Evolutionary conservation across 345 rosid genomes (phyloP).

Genomic region (Melaleuca quinquenervia): DNA sequence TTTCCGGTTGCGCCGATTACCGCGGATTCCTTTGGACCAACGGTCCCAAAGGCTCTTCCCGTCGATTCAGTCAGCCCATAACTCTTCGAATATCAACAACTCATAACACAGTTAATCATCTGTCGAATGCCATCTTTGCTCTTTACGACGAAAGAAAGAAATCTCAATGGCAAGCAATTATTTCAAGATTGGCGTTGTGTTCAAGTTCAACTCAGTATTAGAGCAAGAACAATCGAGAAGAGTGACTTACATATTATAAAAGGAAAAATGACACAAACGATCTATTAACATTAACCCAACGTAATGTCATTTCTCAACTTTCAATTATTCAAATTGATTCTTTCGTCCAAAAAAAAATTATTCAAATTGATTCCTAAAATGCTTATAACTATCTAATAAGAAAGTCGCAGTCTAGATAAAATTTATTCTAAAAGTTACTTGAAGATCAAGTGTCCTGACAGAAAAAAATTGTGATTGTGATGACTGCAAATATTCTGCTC

Average conservation of each 20-base stretch:
- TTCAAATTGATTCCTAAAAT: too few species aligned
- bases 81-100: conserved; percentile 13
- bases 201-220: not conserved
- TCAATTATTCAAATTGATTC: too few species aligned
- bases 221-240: not conserved
- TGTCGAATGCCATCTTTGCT: not conserved
- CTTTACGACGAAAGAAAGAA: not conserved
- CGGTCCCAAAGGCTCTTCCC: conserved; percentile 21
- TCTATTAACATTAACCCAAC: rapidly evolving
- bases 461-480: too few species aligned
- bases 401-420: too few species aligned
- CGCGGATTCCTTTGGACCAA: conserved; percentile 26
- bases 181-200: not conserved
- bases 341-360: too few species aligned
- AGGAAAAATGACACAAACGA: not conserved
- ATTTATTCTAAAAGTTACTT: too few species aligned
- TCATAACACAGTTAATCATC: not conserved
- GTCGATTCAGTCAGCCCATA: conserved; percentile 61
- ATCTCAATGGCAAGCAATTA: not conserved
- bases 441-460: too few species aligned
- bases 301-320: rapidly evolving
- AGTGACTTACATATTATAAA: not conserved
- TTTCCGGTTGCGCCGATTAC: conserved; percentile 34
- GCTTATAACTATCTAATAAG: too few species aligned
- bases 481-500: too few species aligned